A percentile compares a stretch with the other conserved stretches of the same genome.
Conservation (phyloP, 1,139 yeast genomes). For the Debaryomyces singareniensis region DNA sequence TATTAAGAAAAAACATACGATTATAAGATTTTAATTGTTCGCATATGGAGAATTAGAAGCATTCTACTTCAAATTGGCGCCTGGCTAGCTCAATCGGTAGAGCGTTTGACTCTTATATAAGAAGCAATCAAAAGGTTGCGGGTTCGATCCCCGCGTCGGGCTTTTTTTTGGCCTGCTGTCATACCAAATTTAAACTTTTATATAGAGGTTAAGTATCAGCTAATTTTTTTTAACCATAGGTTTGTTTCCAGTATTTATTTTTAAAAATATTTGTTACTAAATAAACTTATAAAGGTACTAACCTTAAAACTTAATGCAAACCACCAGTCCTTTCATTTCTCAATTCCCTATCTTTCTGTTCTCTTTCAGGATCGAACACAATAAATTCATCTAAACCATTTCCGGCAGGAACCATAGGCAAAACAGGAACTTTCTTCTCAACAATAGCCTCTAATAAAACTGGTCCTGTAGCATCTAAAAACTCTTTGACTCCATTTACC, state of each 20-base stretch:
- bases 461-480: conserved; percentile 75
- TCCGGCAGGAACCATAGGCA: conserved; percentile 98
- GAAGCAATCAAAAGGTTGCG: conserved; percentile 26
- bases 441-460: conserved; percentile 85
- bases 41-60: too few relatives aligned
- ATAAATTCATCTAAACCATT: conserved; percentile 91
- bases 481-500: conserved; percentile 55
- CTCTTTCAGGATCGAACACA: conserved; percentile 74
- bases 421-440: conserved; percentile 94
- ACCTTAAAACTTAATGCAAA: conserved; percentile 24
- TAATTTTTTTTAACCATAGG: background rate
- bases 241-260: too few relatives aligned
- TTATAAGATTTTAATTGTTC: too few relatives aligned
- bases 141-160: conserved; percentile 35
- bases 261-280: background rate
- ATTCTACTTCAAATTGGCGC: conserved; percentile 3
- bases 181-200: background rate
- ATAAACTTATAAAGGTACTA: background rate
- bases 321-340: conserved; percentile 58
- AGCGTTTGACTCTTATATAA: conserved; percentile 9
- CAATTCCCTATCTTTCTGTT: conserved; percentile 62
- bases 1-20: too few relatives aligned
- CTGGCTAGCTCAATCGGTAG: conserved; percentile 11
- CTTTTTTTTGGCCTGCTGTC: conserved; percentile 4
- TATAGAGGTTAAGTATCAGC: background rate